Evolutionary conservation across 768 basidiomycete species (phyloP).

Genomic region (Podaxis mareebaensis): DNA sequence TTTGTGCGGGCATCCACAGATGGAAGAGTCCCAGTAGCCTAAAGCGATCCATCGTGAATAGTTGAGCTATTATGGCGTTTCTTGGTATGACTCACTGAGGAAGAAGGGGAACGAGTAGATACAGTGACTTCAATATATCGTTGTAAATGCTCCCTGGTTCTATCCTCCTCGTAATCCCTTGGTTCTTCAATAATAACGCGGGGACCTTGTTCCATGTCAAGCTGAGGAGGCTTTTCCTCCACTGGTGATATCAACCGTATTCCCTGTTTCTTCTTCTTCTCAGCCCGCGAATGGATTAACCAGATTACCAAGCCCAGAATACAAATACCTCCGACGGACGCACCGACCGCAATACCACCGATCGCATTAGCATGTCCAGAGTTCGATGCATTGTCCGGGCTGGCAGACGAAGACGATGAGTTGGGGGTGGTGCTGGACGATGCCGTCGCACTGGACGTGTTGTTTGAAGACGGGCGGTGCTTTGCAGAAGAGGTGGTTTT

Average conservation of each 20-base stretch:
- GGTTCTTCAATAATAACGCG: background rate
- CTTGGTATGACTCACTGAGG: background rate
- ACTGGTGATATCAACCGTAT: background rate
- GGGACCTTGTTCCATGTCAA: background rate
- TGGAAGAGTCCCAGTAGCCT: background rate
- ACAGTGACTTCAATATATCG: constrained; percentile 1
- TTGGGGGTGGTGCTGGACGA: background rate
- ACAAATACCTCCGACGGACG: background rate
- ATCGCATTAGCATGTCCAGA: background rate
- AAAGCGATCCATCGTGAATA: background rate
- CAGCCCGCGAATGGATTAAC: background rate
- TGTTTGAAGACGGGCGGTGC: background rate
- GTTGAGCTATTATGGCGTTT: background rate
- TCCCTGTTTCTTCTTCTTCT: background rate
- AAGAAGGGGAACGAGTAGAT: background rate
- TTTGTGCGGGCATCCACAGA: background rate
- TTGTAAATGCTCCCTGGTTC: background rate
- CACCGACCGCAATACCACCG: constrained; percentile 1
- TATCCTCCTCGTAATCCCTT: background rate
- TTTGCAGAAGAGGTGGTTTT: background rate
- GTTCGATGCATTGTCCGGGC: background rate
- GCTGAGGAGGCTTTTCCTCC: background rate
- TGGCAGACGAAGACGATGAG: background rate
- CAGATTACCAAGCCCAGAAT: background rate
- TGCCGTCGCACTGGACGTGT: background rate